A percentile compares a stretch with the other conserved stretches of the same genome.
Conservation (phyloP, 352 stramenopile genomes). For the Plasmopara halstedii region DNA sequence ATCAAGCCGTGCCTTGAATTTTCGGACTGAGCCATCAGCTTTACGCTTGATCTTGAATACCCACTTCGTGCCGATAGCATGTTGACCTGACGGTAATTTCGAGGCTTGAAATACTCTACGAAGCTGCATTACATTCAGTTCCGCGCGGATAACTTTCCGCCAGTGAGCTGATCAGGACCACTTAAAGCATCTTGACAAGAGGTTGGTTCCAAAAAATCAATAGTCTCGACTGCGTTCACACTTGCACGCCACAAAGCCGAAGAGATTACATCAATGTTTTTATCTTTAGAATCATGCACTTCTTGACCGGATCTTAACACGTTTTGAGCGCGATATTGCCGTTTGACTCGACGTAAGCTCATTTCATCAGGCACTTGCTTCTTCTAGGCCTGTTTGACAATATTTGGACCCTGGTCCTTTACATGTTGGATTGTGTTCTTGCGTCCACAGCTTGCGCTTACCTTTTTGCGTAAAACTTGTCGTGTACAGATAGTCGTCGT, state of each 20-base stretch:
- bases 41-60: no score
- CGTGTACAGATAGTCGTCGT: neutral
- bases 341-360: neutral
- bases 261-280: neutral
- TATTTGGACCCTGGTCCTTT: neutral
- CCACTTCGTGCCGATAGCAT: no score
- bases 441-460: neutral
- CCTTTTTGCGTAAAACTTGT: neutral
- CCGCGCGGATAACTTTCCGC: neutral
- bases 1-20: no score
- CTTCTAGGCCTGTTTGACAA: neutral
- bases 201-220: neutral
- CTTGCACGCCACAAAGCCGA: neutral
- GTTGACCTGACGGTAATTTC: neutral
- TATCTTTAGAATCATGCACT: neutral
- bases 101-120: neutral
- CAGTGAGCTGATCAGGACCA: neutral
- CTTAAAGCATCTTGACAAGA: neutral
- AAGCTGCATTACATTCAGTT: neutral
- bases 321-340: no score
- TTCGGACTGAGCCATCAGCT: no score
- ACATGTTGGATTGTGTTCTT: no score
- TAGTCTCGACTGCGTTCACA: neutral
- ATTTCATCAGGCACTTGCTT: neutral
- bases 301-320: no score